Base-by-base conservation (phyloP, 495 filamentous ascomycete genomes). In the Endocarpon pusillum region DNA sequence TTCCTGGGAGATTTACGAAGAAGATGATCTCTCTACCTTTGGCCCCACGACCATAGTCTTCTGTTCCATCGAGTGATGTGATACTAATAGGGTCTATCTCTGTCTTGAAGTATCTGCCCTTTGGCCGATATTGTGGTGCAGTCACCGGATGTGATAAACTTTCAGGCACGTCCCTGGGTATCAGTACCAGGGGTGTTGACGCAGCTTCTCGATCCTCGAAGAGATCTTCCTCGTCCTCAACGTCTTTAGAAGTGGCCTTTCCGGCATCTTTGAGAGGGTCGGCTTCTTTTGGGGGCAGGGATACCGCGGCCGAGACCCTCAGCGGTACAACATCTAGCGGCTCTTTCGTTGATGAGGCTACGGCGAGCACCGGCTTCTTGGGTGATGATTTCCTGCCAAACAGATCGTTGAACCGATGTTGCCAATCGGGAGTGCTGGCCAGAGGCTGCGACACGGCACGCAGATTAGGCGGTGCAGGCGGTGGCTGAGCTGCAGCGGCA, bases 141-240 rank as follows among this genome's bases (percentile, higher is more conserved):
- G 43, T 47, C 46, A 45, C 65, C 65, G 69, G 19, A 59, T 62
- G 22, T 50, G 48, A 17, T 67, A 60, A 5, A 77, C 73, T 18
- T 70, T 65, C 37, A 61, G 62, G 16, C 56, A 58, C 9, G 81
- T 78, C 3, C 85, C 59, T 32, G 65, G 69, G 11, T n/a, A n/a
- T n/a, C n/a, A n/a, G n/a, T n/a, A 87, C 69, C 21, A 69, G 63
- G 8, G 80, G 80, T 15, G 80, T 52, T 26, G 78, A 84, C 3
- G 78, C 81, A 49, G 76, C 78, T 51, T 84, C 81, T 38, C 78
- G 78, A 47, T 86, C 78, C 39, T 83, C 81, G 36, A 87, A 83
- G 42, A 82, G 78, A 37, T 77, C 78, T 41, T 87, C 81, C 11
- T 71, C 75, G 52, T 83, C 79, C 20, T 74, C 75, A 43, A 78